Evolutionary conservation across 2,329 filamentous ascomycete genomes (phyloP).

Genomic region (Pseudomassariella vexata): DNA sequence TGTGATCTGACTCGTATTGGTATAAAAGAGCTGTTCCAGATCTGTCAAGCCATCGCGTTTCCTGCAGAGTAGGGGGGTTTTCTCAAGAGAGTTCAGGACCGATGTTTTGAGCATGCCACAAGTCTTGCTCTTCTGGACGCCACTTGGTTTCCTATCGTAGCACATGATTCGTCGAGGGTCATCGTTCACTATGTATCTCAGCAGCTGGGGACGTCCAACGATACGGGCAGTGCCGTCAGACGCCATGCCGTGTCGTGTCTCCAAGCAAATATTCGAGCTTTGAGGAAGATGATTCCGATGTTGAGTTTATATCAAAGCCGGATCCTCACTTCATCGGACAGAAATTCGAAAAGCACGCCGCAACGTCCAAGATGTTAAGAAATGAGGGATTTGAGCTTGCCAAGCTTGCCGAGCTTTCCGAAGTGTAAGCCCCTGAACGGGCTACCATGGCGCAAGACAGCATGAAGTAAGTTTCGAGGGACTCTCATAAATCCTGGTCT

Average conservation of each 20-base stretch:
- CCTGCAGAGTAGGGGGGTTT: slow-evolving; percentile 15
- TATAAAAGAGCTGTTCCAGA: slow-evolving; percentile 6
- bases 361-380: slow-evolving; percentile 1
- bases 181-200: slow-evolving; percentile 8
- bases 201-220: background rate
- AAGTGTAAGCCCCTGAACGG: too few species aligned
- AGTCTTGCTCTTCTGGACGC: slow-evolving; percentile 15
- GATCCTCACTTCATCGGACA: too few species aligned
- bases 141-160: slow-evolving; percentile 9
- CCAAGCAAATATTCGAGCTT: slow-evolving; percentile 8
- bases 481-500: too few species aligned
- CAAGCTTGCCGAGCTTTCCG: background rate
- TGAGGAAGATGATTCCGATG: slow-evolving; percentile 10
- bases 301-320: too few species aligned
- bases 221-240: background rate
- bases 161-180: slow-evolving; percentile 9
- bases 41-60: background rate
- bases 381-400: background rate
- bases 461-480: too few species aligned
- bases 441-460: background rate
- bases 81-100: slow-evolving; percentile 13
- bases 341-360: too few species aligned
- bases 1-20: slow-evolving; percentile 10
- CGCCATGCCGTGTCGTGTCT: slow-evolving; percentile 5
- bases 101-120: slow-evolving; percentile 18